Evolutionary conservation across 768 basidiomycete species (phyloP).

Genomic region (Calocybe gangraenosa): DNA sequence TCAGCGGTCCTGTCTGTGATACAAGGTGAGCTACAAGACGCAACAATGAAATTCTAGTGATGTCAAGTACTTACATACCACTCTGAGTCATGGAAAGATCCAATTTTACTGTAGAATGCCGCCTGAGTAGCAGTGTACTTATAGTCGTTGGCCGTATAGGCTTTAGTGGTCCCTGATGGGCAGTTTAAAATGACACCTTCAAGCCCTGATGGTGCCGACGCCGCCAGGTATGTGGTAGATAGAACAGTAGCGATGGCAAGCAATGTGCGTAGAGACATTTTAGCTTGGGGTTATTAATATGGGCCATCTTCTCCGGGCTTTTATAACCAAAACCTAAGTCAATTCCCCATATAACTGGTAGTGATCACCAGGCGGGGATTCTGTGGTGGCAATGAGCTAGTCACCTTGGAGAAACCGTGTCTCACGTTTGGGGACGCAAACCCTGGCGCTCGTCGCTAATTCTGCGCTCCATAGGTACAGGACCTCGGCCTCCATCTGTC

Average conservation of each 20-base stretch:
- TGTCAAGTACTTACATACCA: not conserved
- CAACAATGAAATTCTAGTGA: not conserved
- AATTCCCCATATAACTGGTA: too few species aligned
- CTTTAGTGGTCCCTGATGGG: not conserved
- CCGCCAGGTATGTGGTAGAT: not conserved
- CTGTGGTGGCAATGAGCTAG: too few species aligned
- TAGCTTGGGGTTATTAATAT: too few species aligned
- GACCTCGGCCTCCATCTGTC: too few species aligned
- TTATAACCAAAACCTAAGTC: too few species aligned
- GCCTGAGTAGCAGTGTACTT: not conserved
- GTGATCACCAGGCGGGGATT: too few species aligned
- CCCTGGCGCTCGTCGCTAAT: too few species aligned
- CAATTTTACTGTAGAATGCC: not conserved
- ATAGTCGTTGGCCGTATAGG: conserved; percentile 1
- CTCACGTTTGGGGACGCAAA: too few species aligned
- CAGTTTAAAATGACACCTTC: not conserved
- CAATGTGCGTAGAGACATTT: not conserved
- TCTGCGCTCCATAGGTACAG: too few species aligned
- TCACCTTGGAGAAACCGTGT: too few species aligned
- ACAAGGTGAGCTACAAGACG: not conserved
- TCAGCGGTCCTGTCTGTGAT: not conserved
- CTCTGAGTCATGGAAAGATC: conserved; percentile 6
- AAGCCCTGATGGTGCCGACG: not conserved
- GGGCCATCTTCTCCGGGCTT: too few species aligned
- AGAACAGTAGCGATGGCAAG: not conserved